These are phyloP conservation scores for Skeletonema marinoi DNA, from an alignment of 108 stramenopile genomes.

Conservation along the genomic window DNA sequence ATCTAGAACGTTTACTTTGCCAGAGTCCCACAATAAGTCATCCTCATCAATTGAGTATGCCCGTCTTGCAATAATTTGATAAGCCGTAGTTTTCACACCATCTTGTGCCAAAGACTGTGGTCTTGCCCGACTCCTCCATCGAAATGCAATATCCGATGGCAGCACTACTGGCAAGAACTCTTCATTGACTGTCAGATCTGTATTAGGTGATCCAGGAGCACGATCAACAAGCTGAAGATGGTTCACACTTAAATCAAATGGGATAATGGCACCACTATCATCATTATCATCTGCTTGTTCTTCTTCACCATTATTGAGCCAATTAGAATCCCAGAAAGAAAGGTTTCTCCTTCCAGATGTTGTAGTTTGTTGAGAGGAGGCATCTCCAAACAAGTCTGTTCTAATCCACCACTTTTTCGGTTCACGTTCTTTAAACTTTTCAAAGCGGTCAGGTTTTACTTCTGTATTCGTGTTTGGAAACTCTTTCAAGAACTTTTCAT, in stretches of 20 bases:
- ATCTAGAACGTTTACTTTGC: slow-evolving; percentile 11
- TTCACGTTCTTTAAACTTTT: slow-evolving; percentile 2
- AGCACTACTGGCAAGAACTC: slow-evolving; percentile 43
- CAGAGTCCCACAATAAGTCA: slow-evolving; percentile 38
- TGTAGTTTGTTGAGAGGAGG: background rate
- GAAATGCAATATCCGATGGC: slow-evolving; percentile 30
- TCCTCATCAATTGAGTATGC: slow-evolving; percentile 6
- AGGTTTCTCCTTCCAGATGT: background rate
- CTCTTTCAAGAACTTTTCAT: background rate
- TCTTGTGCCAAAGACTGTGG: slow-evolving; percentile 3
- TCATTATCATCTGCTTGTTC: background rate
- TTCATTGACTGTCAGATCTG: slow-evolving; percentile 7
- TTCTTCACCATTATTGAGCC: background rate
- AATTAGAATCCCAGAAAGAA: too few species aligned
- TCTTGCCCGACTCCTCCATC: slow-evolving; percentile 34
- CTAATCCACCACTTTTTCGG: slow-evolving; percentile 41
- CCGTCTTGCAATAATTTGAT: slow-evolving; percentile 32
- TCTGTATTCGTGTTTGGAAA: background rate
- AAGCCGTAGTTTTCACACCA: slow-evolving; percentile 23
- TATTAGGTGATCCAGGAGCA: slow-evolving; percentile 31
- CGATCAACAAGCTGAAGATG: slow-evolving; percentile 31
- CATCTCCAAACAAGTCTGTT: slow-evolving; percentile 1
- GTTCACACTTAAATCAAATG: slow-evolving; percentile 47
- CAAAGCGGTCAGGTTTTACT: background rate
- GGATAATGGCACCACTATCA: slow-evolving; percentile 23